Conservation (phyloP, 1,284 basidiomycete genomes). For the Fomitopsis betulina region DNA sequence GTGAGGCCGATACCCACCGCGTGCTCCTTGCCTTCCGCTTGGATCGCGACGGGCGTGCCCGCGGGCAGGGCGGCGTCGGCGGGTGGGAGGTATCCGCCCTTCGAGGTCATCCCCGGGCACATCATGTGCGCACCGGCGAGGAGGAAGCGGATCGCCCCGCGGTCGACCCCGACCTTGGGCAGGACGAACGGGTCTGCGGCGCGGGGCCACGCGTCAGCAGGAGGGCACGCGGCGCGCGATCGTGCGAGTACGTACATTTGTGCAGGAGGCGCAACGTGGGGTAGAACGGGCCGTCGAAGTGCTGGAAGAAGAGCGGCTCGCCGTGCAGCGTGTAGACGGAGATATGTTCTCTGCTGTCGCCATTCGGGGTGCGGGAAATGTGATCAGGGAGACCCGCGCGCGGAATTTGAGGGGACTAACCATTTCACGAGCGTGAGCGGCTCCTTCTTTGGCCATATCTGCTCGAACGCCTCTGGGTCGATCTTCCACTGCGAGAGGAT, state of each 20-base stretch:
- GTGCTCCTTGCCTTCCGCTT: constrained; percentile 95
- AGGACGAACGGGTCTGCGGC: constrained; percentile 82
- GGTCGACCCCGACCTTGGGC: constrained; percentile 87
- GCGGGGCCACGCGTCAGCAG: neutral
- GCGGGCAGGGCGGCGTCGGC: constrained; percentile 63
- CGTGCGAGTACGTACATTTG: constrained; percentile 62
- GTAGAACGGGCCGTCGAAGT: constrained; percentile 91
- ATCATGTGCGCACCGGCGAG: constrained; percentile 94
- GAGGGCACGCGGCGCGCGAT: neutral
- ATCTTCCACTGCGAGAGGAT: constrained; percentile 86
- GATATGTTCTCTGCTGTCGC: constrained; percentile 86
- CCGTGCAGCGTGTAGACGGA: constrained; percentile 87
- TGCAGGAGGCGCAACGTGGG: constrained; percentile 89
- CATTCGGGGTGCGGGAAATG: constrained; percentile 6
- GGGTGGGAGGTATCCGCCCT: constrained; percentile 86
- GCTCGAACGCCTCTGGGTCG: constrained; percentile 78
- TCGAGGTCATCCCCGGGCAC: constrained; percentile 93
- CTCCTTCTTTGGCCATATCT: constrained; percentile 99
- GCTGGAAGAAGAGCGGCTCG: constrained; percentile 93
- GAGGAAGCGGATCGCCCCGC: constrained; percentile 97
- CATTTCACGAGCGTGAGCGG: constrained; percentile 90
- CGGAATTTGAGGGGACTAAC: constrained; percentile 45
- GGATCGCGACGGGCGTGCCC: constrained; percentile 78
- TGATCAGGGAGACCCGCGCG: constrained; percentile 8
- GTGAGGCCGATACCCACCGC: constrained; percentile 87